Conservation (phyloP, 2,329 filamentous ascomycete species). For the Cladosporium sp. region DNA sequence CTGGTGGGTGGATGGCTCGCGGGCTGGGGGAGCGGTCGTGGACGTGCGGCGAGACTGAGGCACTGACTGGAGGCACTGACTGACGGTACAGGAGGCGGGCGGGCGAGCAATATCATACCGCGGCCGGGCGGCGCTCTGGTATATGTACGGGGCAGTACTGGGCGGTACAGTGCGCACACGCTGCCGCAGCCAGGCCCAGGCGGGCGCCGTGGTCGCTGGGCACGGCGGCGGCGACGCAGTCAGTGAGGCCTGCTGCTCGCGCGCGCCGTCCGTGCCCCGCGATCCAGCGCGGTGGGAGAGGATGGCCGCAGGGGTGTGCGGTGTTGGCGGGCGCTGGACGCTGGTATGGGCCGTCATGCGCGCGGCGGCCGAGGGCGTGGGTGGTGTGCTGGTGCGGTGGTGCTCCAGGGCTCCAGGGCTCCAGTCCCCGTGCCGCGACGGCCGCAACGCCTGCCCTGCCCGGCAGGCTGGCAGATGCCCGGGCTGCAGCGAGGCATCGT, state of each 20-base stretch:
- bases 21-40: too few species aligned
- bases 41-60: too few species aligned
- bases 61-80: too few species aligned
- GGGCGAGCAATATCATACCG: slow-evolving; percentile 1
- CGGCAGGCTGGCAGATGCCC: slow-evolving; percentile 5
- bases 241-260: slow-evolving; percentile 5
- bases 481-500: slow-evolving; percentile 4
- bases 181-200: background rate
- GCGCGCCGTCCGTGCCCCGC: slow-evolving; percentile 5
- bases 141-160: background rate
- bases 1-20: too few species aligned
- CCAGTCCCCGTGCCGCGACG: too few species aligned
- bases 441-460: background rate
- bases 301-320: slow-evolving; percentile 7
- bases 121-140: background rate
- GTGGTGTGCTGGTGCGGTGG: background rate
- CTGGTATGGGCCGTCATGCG: too few species aligned
- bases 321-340: too few species aligned
- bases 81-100: background rate
- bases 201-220: background rate
- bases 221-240: background rate
- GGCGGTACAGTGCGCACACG: background rate
- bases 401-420: background rate
- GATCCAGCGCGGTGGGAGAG: slow-evolving; percentile 7
- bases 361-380: background rate